Evolutionary conservation across 331 rosid genomes (phyloP), one percentile per base, ranked within the genome.

Genomic region (Quercus phellos): DNA sequence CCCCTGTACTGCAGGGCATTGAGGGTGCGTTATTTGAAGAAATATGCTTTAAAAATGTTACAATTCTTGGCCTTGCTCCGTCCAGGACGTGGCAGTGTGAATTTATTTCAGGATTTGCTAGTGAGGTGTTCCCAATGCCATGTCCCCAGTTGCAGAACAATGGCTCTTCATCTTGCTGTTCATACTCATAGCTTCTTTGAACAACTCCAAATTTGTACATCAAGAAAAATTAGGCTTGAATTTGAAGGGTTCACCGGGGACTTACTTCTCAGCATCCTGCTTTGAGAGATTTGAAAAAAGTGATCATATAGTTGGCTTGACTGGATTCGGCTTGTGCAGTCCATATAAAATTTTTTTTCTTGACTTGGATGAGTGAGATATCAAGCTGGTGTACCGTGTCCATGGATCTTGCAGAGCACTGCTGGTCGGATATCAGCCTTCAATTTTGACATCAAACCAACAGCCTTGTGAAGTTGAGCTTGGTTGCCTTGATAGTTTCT

Each of bases 11-110:
- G 84, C 84, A 85, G 78, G 98, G 96, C 71, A 77, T 95, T 38
- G 78, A 90, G 68, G 94, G 87, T 29, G 84, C 93, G 7, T 77
- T 81, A 50, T 95, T 81, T 74, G 93, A 90, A 87, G 95, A 87
- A 14, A 82, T 95, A 59, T 91, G 98, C 86, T 85, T 95, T 61
- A 89, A 73, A 71, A 95, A 95, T 56, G 83, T 95, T 55, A 88
- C 94, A 3, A 75, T 95, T 10, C 83, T 83, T 19, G 97, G 93
- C 51, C 61, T 92, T 6, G 72, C 86, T 43, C 78, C 70, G 11
- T 86, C 98, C 8, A 71, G 80, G n/a, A 67, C 30, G 61, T 93
- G 99, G 98, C 96, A 69, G 34, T 95, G 99, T 83, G 96, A 88
- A 77, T 82, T 84, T 61, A 86, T 95, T 24, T 80, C 92, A 0